Conservation (phyloP, 73 alveolate species). For the Durusdinium trenchii region DNA sequence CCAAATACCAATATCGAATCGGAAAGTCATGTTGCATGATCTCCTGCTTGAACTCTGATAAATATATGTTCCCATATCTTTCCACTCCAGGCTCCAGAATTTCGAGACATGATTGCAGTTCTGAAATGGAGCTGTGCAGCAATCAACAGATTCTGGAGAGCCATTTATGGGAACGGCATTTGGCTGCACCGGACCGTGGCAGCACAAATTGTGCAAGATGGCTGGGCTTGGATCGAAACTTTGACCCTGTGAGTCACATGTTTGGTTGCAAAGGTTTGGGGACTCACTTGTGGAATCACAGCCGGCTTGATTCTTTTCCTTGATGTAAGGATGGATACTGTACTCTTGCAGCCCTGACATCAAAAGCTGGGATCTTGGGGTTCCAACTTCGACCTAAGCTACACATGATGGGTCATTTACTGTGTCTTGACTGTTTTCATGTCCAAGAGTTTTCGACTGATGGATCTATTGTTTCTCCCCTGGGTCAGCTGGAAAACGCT, state of each 20-base stretch:
- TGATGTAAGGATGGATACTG: conserved; percentile 19
- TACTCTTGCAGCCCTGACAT: neutral
- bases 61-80: neutral
- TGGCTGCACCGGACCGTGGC: conserved; percentile 29
- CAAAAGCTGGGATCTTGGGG: neutral
- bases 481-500: neutral
- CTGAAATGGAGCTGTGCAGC: neutral
- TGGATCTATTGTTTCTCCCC: neutral
- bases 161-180: neutral
- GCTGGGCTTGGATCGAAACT: neutral
- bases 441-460: no score
- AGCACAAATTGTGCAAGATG: neutral
- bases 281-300: neutral
- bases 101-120: neutral
- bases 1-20: no score
- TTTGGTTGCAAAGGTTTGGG: neutral
- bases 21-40: neutral
- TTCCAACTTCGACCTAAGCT: conserved; percentile 7
- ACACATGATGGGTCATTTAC: conserved; percentile 21
- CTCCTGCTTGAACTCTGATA: neutral
- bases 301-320: neutral
- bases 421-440: neutral
- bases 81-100: neutral
- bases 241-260: neutral
- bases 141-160: conserved; percentile 8